Evolutionary conservation across 352 stramenopile genomes (phyloP), one percentile per base, ranked within the genome.

Genomic region (Stramenopiles sp.): DNA sequence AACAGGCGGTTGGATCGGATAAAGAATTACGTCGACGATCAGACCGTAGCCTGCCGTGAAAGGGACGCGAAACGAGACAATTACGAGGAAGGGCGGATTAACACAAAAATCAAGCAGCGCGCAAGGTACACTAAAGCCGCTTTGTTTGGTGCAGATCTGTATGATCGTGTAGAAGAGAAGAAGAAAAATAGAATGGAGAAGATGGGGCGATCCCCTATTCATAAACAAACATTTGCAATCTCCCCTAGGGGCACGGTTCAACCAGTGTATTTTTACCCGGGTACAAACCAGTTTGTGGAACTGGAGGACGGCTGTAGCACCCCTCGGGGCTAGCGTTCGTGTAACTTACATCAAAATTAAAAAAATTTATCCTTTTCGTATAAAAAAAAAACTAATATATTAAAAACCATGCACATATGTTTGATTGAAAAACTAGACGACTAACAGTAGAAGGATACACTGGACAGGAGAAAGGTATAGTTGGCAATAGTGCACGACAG

Each of bases 171-270:
- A 25, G 43, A 63, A 63, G 12, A 63, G 25, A 63, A 63, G 25
- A 63, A 63, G 43, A 63, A 63, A 63, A 63, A 63, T 63, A 63
- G 43, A 25, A 12, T 63, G 12, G 12, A 18, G 43, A 63, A 63
- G 25, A 18, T 63, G 25, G 12, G 12, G 25, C 12, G 25, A 63
- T 63, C 43, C 12, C 43, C 43, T 18, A 25, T 63, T 18, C 43
- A 63, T 63, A 12, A 63, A 63, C 43, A 63, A 63, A 63, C 43
- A 63, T 63, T 63, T 63, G 43, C 43, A 63, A 63, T 63, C 25
- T 63, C 43, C 12, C 43, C 43, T 18, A 12, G 43, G 12, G 43
- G 43, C 12, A 63, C 43, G 43, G 43, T 63, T 18, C 43, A 25
- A 18, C 43, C 43, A 63, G 43, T 63, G 12, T 18, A 63, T 18